These are phyloP conservation scores for Penicillium thymicola DNA, from an alignment of 2,329 filamentous ascomycete genomes.

Conservation along the genomic window DNA sequence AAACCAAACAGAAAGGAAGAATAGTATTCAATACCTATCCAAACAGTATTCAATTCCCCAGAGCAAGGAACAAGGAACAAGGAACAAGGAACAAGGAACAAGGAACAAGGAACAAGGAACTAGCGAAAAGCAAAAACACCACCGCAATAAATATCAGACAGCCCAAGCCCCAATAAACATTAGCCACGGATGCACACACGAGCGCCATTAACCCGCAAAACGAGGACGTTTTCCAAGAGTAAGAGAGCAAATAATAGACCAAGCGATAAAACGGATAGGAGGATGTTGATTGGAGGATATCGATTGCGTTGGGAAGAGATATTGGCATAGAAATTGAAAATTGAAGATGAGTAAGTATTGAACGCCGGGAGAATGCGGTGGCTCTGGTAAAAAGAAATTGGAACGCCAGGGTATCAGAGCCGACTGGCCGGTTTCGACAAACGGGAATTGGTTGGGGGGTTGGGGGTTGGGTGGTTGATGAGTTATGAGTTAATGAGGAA, in stretches of 20 bases:
- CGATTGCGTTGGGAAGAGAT: background rate
- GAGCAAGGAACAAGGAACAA: background rate
- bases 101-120: background rate
- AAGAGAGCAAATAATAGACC: background rate
- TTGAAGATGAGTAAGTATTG: background rate
- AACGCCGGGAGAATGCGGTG: background rate
- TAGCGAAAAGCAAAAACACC: background rate
- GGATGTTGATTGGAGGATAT: background rate
- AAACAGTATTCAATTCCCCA: background rate
- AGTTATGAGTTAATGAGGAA: background rate
- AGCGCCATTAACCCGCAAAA: background rate
- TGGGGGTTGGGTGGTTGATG: background rate
- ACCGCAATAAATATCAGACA: background rate
- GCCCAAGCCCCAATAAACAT: background rate
- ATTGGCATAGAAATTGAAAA: background rate
- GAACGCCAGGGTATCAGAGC: slow-evolving; percentile 13
- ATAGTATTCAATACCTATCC: background rate
- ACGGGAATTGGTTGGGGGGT: background rate
- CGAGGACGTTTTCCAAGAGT: background rate
- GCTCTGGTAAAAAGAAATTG: background rate
- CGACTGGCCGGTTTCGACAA: slow-evolving; percentile 3
- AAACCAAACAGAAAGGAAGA: background rate
- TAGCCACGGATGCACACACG: background rate
- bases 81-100: background rate
- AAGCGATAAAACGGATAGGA: background rate